These are phyloP conservation scores for Penicillium herquei DNA, from an alignment of 495 filamentous ascomycete genomes.

Conservation along the genomic window DNA sequence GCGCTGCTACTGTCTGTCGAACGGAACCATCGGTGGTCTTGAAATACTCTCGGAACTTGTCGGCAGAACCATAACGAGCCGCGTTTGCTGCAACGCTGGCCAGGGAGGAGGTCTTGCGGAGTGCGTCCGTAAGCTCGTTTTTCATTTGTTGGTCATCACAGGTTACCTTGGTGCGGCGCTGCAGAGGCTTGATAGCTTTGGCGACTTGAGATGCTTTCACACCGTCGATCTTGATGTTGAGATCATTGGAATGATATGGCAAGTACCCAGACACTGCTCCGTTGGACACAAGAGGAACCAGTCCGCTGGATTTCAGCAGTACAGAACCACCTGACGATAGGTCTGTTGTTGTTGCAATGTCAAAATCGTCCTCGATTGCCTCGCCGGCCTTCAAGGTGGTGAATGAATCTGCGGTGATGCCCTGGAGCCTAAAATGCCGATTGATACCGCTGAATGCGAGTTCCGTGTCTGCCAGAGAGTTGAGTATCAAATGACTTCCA, in stretches of 20 bases:
- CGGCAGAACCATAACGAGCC: constrained; percentile 45
- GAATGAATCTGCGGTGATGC: constrained; percentile 52
- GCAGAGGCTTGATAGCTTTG: constrained; percentile 42
- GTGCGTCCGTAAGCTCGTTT: constrained; percentile 41
- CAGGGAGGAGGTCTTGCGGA: constrained; percentile 49
- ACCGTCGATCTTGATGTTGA: constrained; percentile 45
- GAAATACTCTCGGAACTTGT: constrained; percentile 61
- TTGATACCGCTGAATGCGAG: constrained; percentile 59
- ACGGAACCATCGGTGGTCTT: constrained; percentile 48
- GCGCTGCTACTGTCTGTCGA: constrained; percentile 49
- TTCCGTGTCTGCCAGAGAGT: constrained; percentile 36
- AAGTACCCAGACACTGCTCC: constrained; percentile 26
- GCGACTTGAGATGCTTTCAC: constrained; percentile 45
- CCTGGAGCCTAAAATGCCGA: constrained; percentile 42
- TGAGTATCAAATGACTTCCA: neutral
- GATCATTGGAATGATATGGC: constrained; percentile 25
- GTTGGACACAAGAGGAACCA: constrained; percentile 44
- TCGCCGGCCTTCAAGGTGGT: constrained; percentile 55
- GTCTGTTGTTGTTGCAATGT: constrained; percentile 57
- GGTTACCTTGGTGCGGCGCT: constrained; percentile 49
- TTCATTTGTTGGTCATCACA: constrained; percentile 48
- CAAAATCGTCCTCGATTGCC: constrained; percentile 53
- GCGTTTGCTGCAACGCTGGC: constrained; percentile 54
- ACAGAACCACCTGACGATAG: constrained; percentile 49
- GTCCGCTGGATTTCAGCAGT: constrained; percentile 49